Conservation (phyloP, 2,329 filamentous ascomycete genomes). For the Colletotrichum sp. region DNA sequence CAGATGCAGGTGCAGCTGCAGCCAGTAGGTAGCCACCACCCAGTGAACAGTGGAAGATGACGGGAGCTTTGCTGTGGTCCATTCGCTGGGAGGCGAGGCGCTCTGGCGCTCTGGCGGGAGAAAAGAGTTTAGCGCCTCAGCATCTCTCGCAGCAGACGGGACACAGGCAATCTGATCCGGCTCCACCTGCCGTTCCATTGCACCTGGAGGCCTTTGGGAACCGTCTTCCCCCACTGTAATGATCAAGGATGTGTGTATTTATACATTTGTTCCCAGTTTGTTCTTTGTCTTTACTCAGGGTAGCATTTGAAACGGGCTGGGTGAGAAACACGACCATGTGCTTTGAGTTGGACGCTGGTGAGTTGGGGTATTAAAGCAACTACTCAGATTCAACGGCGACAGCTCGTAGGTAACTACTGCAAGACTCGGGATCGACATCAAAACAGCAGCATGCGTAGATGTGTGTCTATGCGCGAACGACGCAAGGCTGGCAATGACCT, state of each 20-base stretch:
- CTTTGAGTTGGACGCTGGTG: neutral
- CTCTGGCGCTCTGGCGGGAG: neutral
- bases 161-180: neutral
- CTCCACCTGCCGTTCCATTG: constrained; percentile 17
- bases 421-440: neutral
- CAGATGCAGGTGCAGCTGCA: neutral
- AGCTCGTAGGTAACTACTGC: neutral
- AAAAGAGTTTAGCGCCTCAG: neutral
- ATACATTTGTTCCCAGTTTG: neutral
- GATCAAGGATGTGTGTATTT: neutral
- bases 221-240: neutral
- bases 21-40: neutral
- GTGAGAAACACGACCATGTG: neutral
- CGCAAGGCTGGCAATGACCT: neutral
- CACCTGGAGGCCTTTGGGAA: neutral
- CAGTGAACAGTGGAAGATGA: neutral
- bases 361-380: neutral
- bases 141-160: neutral
- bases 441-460: neutral
- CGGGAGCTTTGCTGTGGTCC: neutral
- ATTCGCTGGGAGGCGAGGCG: neutral
- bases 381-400: neutral
- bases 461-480: neutral
- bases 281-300: neutral
- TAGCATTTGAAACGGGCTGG: neutral